These are phyloP conservation scores for Mangifera indica DNA, from an alignment of 345 rosid species.

Conservation along the genomic window DNA sequence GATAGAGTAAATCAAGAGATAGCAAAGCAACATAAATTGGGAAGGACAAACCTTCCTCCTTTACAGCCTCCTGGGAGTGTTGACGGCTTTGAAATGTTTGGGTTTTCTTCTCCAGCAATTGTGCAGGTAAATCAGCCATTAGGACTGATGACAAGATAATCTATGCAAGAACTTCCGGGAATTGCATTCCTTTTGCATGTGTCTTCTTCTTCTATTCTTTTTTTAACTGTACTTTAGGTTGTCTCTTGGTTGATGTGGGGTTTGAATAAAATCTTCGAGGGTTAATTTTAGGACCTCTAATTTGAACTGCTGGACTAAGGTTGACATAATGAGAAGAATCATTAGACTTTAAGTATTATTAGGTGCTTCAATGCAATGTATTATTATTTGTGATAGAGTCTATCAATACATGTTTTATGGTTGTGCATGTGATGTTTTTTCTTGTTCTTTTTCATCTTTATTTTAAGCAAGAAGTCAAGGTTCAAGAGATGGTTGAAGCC, in stretches of 20 bases:
- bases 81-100: too few relatives aligned
- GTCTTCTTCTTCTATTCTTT: background rate
- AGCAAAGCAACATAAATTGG: too few relatives aligned
- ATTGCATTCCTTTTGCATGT: background rate
- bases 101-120: constrained; percentile 85
- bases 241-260: background rate
- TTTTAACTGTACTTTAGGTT: too few relatives aligned
- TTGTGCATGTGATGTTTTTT: too few relatives aligned
- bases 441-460: background rate
- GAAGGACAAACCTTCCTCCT: too few relatives aligned
- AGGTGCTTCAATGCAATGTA: background rate
- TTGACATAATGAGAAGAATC: background rate
- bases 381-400: too few relatives aligned
- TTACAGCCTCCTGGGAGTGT: too few relatives aligned
- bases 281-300: background rate
- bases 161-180: background rate
- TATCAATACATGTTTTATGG: too few relatives aligned
- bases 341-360: background rate
- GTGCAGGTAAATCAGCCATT: constrained; percentile 62
- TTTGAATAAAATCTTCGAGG: background rate
- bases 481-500: background rate
- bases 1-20: too few relatives aligned
- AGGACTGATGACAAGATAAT: background rate
- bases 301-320: background rate
- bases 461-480: background rate